These are phyloP conservation scores for Pedinophyceae sp. DNA, from an alignment of 139 green algal genomes.

Conservation along the genomic window DNA sequence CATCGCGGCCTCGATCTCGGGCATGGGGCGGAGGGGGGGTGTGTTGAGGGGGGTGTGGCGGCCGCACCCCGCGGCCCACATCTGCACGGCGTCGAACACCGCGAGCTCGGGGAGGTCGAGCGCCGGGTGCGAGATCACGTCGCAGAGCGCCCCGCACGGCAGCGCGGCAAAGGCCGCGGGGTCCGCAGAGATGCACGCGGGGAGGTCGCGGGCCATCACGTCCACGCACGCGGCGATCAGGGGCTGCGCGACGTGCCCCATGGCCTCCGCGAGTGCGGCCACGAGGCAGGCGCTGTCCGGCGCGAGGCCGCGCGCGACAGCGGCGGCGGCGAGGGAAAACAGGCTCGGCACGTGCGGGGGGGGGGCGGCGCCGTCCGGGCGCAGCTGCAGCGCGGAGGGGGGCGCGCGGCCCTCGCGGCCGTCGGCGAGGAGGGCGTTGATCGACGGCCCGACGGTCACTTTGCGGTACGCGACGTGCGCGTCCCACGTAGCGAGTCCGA, in stretches of 20 bases:
- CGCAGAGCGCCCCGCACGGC: not conserved
- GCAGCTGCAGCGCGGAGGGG: slow-evolving; percentile 4
- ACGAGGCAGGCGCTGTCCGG: slow-evolving; percentile 13
- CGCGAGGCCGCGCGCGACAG: slow-evolving; percentile 2
- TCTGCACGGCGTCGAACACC: slow-evolving; percentile 20
- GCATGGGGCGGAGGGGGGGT: not conserved
- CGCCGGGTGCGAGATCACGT: no score
- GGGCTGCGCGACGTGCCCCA: slow-evolving; percentile 10
- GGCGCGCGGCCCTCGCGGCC: not conserved
- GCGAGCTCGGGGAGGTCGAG: slow-evolving; percentile 17
- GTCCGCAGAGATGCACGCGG: slow-evolving; percentile 10
- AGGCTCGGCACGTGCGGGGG: slow-evolving; percentile 19
- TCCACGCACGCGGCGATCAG: slow-evolving; percentile 8
- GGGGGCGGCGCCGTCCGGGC: not conserved
- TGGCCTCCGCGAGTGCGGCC: slow-evolving; percentile 13
- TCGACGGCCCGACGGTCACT: slow-evolving; percentile 24
- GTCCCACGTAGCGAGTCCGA: slow-evolving; percentile 76
- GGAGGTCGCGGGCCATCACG: slow-evolving; percentile 9
- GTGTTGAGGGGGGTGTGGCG: not conserved
- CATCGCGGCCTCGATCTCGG: slow-evolving; percentile 29
- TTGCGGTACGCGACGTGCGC: slow-evolving; percentile 56
- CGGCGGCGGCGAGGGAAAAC: slow-evolving; percentile 6
- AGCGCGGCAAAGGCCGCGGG: not conserved
- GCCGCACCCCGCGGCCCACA: slow-evolving; percentile 10
- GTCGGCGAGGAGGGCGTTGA: slow-evolving; percentile 4